Base-by-base conservation (phyloP, 305 asterid species). In the Ajuga reptans region DNA sequence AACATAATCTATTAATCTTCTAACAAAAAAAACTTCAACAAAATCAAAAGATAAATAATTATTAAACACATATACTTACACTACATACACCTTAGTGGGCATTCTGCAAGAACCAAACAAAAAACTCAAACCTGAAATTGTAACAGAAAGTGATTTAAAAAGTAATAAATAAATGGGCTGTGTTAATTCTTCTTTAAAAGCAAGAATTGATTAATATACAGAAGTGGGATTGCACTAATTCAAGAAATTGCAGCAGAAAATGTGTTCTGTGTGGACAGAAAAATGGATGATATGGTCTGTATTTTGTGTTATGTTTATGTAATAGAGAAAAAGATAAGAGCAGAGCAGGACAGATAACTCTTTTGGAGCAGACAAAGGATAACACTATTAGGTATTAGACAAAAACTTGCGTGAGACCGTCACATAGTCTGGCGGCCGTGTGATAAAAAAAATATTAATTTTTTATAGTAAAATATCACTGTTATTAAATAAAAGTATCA, bases 1-100 rank as follows among this genome's bases (percentile, higher is more conserved):
- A 37, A 9, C 43, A 56, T 5, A 27, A 52, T 11, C 18, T 56
- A n/a, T 27, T 45, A 52, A 47, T 8, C 46, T 21, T 21, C 27
- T 0, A 1, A 21, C 27, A 21, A 21, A 27, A 34, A 46, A 18
- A 15, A 16, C 4, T 16, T n/a, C 5, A 64, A 27, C 6, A 33
- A 63, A 14, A 71, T 36, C 14, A 29, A 36, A 15, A 45, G 8
- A 29, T 27, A 37, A 62, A 56, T 36, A 63, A 54, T 11, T 53
- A 37, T 58, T 42, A 36, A 29, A 14, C 50, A 21, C 27, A 21
- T 18, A 45, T 24, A 71, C 96, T 87, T 82, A 89, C 96, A 89
- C 85, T 75, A 91, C 79, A 76, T 89, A 91, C 34, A 91, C 78
- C 81, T 84, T 89, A 37, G 92, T 80, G 63, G 77, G 18, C 86